Evolutionary conservation across 331 rosid genomes (phyloP).

Genomic region (Saraca asoca): DNA sequence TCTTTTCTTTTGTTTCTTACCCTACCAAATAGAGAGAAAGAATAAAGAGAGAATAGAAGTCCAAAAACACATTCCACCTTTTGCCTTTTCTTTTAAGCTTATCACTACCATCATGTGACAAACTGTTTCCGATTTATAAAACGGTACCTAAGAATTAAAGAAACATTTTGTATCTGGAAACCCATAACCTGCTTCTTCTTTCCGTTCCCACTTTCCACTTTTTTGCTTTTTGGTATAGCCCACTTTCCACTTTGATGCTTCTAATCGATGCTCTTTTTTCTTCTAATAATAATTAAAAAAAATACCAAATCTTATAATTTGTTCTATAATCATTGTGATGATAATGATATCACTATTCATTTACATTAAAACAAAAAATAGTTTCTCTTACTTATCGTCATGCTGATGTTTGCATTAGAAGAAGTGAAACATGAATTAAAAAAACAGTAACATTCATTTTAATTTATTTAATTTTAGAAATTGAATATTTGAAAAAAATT

Average conservation of each 20-base stretch:
- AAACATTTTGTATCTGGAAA: slow-evolving; percentile 44
- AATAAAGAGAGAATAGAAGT: slow-evolving; percentile 6
- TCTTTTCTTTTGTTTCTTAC: slow-evolving; percentile 23
- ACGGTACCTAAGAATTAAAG: too few relatives aligned
- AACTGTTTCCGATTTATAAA: slow-evolving; percentile 15
- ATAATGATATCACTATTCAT: neutral
- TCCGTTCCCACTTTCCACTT: slow-evolving; percentile 35
- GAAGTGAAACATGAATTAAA: neutral
- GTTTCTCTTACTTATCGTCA: slow-evolving; percentile 27
- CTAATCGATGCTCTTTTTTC: slow-evolving; percentile 25
- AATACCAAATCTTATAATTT: neutral
- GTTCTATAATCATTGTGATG: neutral
- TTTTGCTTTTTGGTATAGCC: slow-evolving; percentile 8
- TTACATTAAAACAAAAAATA: slow-evolving; percentile 9
- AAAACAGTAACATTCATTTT: too few relatives aligned
- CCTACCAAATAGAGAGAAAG: slow-evolving; percentile 36
- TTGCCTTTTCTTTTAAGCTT: slow-evolving; percentile 7
- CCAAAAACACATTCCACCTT: slow-evolving; percentile 26
- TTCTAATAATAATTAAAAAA: slow-evolving; percentile 18
- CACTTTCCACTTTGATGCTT: slow-evolving; percentile 33
- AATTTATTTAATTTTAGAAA: too few relatives aligned
- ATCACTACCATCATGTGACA: slow-evolving; percentile 18
- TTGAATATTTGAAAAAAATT: too few relatives aligned
- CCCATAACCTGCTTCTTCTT: slow-evolving; percentile 34
- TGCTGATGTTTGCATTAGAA: slow-evolving; percentile 37